A percentile compares a stretch with the other conserved stretches of the same genome.
Evolutionary conservation across 257 asterid genomes (phyloP).

Genomic region (Schizonepeta tenuifolia): DNA sequence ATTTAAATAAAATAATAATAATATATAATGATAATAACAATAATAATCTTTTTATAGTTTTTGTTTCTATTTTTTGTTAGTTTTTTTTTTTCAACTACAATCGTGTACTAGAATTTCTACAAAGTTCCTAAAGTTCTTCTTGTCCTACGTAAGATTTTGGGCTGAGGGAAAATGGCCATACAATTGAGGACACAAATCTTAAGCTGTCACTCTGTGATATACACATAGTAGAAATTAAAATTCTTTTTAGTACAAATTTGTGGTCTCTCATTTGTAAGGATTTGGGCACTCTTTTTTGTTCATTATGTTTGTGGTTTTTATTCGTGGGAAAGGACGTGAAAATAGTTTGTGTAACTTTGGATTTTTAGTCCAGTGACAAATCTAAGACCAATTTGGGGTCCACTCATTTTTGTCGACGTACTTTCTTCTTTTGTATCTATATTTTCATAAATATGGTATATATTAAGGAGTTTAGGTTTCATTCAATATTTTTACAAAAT

Average conservation of each 20-base stretch:
- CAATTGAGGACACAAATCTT: constrained; percentile 43
- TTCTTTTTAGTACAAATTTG: constrained; percentile 38
- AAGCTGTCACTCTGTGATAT: constrained; percentile 48
- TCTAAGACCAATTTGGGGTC: neutral
- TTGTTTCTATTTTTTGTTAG: too few relatives aligned
- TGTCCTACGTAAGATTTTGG: constrained; percentile 32
- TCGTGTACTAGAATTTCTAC: neutral
- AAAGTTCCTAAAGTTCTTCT: neutral
- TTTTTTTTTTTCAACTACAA: neutral
- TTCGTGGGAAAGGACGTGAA: neutral
- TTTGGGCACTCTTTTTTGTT: neutral
- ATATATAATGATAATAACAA: too few relatives aligned
- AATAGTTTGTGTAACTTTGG: neutral
- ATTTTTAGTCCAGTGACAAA: neutral
- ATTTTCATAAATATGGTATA: neutral
- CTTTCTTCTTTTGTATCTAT: neutral
- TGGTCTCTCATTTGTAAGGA: constrained; percentile 46
- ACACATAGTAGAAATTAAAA: constrained; percentile 29
- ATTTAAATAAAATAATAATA: too few relatives aligned
- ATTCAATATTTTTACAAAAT: too few relatives aligned
- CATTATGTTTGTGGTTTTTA: neutral
- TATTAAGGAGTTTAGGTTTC: neutral
- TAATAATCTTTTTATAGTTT: too few relatives aligned
- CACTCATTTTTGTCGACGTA: neutral
- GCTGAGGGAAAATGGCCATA: constrained; percentile 36